Conservation (phyloP, 305 asterid genomes). For the Fraxinus angustifolia region DNA sequence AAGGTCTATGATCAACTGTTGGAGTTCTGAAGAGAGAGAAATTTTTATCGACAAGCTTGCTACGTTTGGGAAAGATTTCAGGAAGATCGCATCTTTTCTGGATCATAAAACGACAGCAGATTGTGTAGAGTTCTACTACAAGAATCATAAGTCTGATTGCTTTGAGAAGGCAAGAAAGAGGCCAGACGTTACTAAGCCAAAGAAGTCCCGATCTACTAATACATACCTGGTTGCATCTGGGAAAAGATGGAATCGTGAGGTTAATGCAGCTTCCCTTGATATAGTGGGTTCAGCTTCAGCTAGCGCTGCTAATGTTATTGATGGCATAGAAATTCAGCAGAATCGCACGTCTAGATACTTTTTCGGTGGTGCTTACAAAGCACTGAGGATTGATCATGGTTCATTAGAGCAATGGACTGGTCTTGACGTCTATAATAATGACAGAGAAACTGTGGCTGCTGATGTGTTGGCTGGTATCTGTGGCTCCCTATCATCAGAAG, state of each 20-base stretch:
- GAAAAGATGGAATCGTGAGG: conserved; percentile 80
- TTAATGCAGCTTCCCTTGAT: conserved; percentile 77
- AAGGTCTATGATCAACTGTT: conserved; percentile 65
- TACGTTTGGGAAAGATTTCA: conserved; percentile 69
- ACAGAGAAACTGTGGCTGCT: conserved; percentile 79
- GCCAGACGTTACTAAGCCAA: conserved; percentile 54
- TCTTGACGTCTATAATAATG: conserved; percentile 55
- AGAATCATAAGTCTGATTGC: conserved; percentile 83
- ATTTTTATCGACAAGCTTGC: conserved; percentile 76
- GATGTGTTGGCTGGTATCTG: conserved; percentile 96
- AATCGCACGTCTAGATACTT: conserved; percentile 41
- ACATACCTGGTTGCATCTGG: conserved; percentile 76
- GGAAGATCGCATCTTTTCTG: conserved; percentile 73
- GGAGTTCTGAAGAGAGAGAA: conserved; percentile 77
- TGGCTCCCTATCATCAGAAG: conserved; percentile 94
- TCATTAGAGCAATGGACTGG: conserved; percentile 49
- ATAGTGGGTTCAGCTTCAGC: conserved; percentile 78
- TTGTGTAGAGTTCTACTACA: conserved; percentile 91
- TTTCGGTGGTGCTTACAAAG: conserved; percentile 38
- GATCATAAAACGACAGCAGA: conserved; percentile 80
- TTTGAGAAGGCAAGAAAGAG: conserved; percentile 70
- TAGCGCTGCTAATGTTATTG: conserved; percentile 57
- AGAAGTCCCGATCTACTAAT: conserved; percentile 50
- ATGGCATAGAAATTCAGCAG: conserved; percentile 43
- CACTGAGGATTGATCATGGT: conserved; percentile 37